These are phyloP conservation scores for Leucoagaricus sp. DNA, from an alignment of 1,284 basidiomycete genomes.

Conservation along the genomic window DNA sequence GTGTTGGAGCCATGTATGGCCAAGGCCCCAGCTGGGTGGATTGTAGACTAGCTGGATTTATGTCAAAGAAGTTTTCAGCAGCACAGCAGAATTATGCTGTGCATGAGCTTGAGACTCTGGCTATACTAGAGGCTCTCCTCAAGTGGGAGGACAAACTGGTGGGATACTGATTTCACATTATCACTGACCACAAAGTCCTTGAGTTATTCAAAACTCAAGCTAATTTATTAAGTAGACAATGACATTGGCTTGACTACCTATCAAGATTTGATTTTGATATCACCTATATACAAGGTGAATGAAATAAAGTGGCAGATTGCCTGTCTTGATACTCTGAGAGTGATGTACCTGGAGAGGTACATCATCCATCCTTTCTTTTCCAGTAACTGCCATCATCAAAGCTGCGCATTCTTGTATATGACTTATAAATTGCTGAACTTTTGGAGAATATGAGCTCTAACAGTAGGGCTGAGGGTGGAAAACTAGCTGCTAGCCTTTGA, in stretches of 20 bases:
- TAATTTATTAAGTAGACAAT: constrained; percentile 32
- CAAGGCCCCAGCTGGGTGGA: constrained; percentile 39
- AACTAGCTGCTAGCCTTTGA: too few relatives aligned
- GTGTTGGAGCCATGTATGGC: constrained; percentile 39
- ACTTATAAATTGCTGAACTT: too few relatives aligned
- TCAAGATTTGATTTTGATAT: constrained; percentile 30
- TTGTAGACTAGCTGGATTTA: constrained; percentile 39
- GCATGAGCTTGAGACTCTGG: constrained; percentile 39
- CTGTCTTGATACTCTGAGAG: too few relatives aligned
- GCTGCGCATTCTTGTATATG: too few relatives aligned
- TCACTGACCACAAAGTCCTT: constrained; percentile 39
- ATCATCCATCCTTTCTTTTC: too few relatives aligned
- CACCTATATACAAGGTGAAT: constrained; percentile 26
- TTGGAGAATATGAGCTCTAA: too few relatives aligned
- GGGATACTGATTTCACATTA: constrained; percentile 31
- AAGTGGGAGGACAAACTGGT: constrained; percentile 30
- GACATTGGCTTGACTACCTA: constrained; percentile 37
- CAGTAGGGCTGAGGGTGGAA: too few relatives aligned
- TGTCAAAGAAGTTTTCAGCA: constrained; percentile 39
- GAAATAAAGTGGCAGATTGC: too few relatives aligned
- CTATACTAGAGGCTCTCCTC: constrained; percentile 34
- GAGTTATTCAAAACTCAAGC: constrained; percentile 32
- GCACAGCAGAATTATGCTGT: constrained; percentile 39
- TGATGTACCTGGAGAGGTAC: too few relatives aligned
- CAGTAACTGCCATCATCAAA: too few relatives aligned